A percentile compares a stretch with the other conserved stretches of the same genome.
These are phyloP conservation scores for Aspergillus latus DNA, from an alignment of 2,329 filamentous ascomycete genomes.

Conservation along the genomic window DNA sequence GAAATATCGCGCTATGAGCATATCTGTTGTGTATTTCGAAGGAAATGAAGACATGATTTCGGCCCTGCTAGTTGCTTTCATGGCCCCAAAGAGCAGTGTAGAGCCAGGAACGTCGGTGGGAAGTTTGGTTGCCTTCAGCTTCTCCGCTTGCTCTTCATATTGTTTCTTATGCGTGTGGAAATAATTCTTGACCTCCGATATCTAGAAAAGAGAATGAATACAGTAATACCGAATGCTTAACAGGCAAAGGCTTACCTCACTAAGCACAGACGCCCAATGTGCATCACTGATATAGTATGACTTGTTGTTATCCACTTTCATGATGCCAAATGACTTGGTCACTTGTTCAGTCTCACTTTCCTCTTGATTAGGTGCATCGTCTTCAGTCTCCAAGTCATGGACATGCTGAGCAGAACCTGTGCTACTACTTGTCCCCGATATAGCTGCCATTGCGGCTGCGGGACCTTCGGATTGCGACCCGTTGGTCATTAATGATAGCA, in stretches of 20 bases:
- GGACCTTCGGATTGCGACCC: constrained; percentile 64
- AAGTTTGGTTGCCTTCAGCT: constrained; percentile 67
- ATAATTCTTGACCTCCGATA: constrained; percentile 91
- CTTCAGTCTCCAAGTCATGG: constrained; percentile 47
- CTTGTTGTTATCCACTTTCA: constrained; percentile 81
- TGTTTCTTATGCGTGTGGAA: constrained; percentile 86
- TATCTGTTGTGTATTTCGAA: constrained; percentile 76
- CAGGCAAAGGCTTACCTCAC: constrained; percentile 55
- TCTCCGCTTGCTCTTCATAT: constrained; percentile 76
- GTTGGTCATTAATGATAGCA: constrained; percentile 91
- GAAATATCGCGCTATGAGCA: constrained; percentile 85
- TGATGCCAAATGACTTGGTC: constrained; percentile 72
- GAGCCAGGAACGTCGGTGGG: constrained; percentile 60
- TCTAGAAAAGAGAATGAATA: constrained; percentile 47
- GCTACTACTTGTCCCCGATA: constrained; percentile 45
- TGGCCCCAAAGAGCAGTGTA: constrained; percentile 74
- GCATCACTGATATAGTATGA: constrained; percentile 79
- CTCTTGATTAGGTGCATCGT: constrained; percentile 57
- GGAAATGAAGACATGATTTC: constrained; percentile 81
- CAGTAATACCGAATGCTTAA: background rate
- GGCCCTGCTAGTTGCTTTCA: constrained; percentile 65
- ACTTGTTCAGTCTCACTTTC: constrained; percentile 70
- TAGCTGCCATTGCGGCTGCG: constrained; percentile 59
- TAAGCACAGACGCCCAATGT: constrained; percentile 77
- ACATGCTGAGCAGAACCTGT: constrained; percentile 39